Evolutionary conservation across 2,329 filamentous ascomycete genomes (phyloP), one percentile per base, ranked within the genome.

Genomic region (Cadophora luteo-olivacea): DNA sequence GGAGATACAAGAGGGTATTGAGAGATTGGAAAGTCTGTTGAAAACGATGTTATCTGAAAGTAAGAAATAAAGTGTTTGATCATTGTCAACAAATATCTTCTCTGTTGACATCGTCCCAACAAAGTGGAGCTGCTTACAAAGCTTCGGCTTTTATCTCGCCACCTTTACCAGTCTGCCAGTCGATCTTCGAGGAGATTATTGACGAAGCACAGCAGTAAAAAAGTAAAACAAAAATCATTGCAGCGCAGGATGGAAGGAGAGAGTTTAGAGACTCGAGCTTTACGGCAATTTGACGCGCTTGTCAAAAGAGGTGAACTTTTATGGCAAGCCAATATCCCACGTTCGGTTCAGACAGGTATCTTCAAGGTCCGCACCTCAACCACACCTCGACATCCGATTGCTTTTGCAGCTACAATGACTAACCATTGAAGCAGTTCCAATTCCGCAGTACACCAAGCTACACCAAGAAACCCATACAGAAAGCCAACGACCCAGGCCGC

Each of bases 1-100:
- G 8, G 78, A 81, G 52, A 79, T 91, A 41, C 80, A 75, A 1
- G 85, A 89, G 73, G 88, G 88, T 0, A 82, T 90, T 33, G 77
- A 81, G 72, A 82, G 87, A 69, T 79, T 91, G 9, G 33, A 33
- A 32, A n/a, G 25, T 16, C 16, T 48, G n/a, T 38, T 54, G 16
- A 49, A 45, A 14, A 7, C 5, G 9, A 51, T 49, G 38, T 36
- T 36, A 49, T 11, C 4, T 51, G 38, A 61, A 41, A 49, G 14
- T 14, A 19, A 7, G 22, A 51, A 41, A 33, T 49, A 24, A 51
- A 22, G 5, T 19, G 51, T n/a, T 16, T 49, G 25, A n/a, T 9
- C 9, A 16, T 32, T 1, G 2, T 24, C 14, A 33, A 32, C 24
- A 32, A 14, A 3, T 49, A 22, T 62, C 22, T 29, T 33, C 7